A percentile compares a stretch with the other conserved stretches of the same genome.
Evolutionary conservation across 768 basidiomycete genomes (phyloP).

Genomic region (Exidia glandulosa): DNA sequence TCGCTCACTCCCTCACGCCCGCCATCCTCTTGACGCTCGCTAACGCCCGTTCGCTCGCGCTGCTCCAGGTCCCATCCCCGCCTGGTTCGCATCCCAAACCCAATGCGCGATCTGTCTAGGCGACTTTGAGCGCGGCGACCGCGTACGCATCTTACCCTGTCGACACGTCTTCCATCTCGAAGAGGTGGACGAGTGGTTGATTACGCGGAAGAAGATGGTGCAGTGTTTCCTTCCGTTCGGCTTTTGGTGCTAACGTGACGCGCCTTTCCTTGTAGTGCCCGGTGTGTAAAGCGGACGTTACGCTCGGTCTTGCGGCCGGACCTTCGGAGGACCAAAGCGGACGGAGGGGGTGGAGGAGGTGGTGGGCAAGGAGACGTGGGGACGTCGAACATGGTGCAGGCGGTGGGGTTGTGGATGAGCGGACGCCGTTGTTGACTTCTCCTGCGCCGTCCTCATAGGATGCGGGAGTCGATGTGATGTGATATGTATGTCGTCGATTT

Average conservation of each 20-base stretch:
- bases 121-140: conserved; percentile 77
- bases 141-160: conserved; percentile 85
- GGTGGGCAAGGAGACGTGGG: not conserved
- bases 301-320: conserved; percentile 19
- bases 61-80: conserved; percentile 6
- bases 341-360: not conserved
- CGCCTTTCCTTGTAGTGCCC: conserved; percentile 58
- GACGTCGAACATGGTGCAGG: not conserved
- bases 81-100: conserved; percentile 67
- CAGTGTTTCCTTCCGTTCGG: too few relatives aligned
- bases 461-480: too few relatives aligned
- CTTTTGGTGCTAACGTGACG: too few relatives aligned
- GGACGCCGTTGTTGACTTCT: not conserved
- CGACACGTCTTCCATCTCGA: conserved; percentile 90
- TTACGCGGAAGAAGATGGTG: conserved; percentile 86
- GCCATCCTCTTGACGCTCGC: not conserved
- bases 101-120: conserved; percentile 93
- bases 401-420: not conserved
- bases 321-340: not conserved
- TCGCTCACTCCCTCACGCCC: not conserved
- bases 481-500: too few relatives aligned
- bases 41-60: too few relatives aligned
- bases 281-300: conserved; percentile 87
- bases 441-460: too few relatives aligned
- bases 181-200: conserved; percentile 88